Conservation (phyloP, 192 early-diverging fungal genomes). For the Gaertneriomyces sp. region DNA sequence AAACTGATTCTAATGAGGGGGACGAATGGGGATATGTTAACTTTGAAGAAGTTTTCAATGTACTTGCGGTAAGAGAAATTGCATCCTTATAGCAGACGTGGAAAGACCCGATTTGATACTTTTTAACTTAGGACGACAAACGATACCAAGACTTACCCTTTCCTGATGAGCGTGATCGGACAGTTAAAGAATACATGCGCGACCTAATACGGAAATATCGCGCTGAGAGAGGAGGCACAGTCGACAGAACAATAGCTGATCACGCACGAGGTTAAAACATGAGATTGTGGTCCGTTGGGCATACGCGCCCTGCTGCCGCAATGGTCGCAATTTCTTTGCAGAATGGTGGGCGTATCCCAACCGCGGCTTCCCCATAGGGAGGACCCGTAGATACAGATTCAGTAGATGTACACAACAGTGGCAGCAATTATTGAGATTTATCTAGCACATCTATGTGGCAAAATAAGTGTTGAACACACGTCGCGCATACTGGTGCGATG, state of each 20-base stretch:
- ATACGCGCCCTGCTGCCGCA: no score
- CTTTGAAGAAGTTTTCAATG: slow-evolving; percentile 47
- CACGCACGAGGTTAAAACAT: no score
- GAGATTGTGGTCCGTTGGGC: no score
- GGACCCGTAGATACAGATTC: no score
- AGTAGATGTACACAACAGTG: no score
- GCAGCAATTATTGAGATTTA: no score
- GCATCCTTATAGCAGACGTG: background rate
- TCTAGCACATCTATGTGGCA: background rate
- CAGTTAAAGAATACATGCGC: slow-evolving; percentile 38
- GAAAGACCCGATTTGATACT: background rate
- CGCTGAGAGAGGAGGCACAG: slow-evolving; percentile 28
- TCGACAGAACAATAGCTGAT: slow-evolving; percentile 17
- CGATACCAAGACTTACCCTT: slow-evolving; percentile 42
- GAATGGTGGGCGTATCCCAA: no score
- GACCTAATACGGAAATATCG: slow-evolving; percentile 22
- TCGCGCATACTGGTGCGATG: slow-evolving; percentile 6
- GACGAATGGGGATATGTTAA: slow-evolving; percentile 43
- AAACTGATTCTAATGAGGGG: slow-evolving; percentile 40
- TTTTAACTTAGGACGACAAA: slow-evolving; percentile 44
- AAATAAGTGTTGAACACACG: slow-evolving; percentile 26
- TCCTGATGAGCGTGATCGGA: slow-evolving; percentile 40
- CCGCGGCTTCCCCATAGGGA: no score
- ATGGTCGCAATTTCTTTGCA: no score
- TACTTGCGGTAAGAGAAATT: slow-evolving; percentile 42